These are phyloP conservation scores for Ormosia semicastrata DNA, from an alignment of 306 rosid genomes.

Conservation along the genomic window DNA sequence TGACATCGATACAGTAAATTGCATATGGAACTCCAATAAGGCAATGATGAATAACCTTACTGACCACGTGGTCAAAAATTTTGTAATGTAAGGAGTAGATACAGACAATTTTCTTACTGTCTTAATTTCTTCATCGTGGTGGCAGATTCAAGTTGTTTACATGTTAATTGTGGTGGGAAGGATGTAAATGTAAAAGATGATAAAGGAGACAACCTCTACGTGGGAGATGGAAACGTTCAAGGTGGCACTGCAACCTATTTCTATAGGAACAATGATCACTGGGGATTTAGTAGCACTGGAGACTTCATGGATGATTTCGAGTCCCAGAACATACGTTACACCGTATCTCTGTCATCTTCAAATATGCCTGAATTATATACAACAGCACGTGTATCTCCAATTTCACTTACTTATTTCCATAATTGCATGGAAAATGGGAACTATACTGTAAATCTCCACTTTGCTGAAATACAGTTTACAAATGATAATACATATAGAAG, in stretches of 20 bases:
- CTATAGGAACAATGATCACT: slow-evolving; percentile 20
- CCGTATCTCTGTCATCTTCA: slow-evolving; percentile 32
- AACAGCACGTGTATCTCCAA: slow-evolving; percentile 62
- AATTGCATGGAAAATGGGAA: slow-evolving; percentile 69
- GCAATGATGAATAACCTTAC: no score
- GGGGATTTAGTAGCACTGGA: slow-evolving; percentile 59
- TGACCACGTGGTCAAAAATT: not conserved
- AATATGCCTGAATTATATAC: slow-evolving; percentile 46
- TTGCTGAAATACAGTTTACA: slow-evolving; percentile 65
- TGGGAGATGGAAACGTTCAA: slow-evolving; percentile 42
- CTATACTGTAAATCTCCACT: slow-evolving; percentile 62
- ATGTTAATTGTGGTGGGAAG: slow-evolving; percentile 59
- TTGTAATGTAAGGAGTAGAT: not conserved
- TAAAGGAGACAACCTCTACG: slow-evolving; percentile 17
- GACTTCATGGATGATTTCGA: slow-evolving; percentile 55
- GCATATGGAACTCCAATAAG: no score
- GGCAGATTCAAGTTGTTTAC: slow-evolving; percentile 66
- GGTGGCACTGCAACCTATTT: slow-evolving; percentile 42
- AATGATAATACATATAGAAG: slow-evolving; percentile 46
- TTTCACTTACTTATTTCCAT: slow-evolving; percentile 68
- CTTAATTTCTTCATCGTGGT: slow-evolving; percentile 19
- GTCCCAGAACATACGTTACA: slow-evolving; percentile 41
- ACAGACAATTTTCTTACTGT: not conserved
- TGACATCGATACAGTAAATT: no score
- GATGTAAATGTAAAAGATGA: slow-evolving; percentile 24